phyloP scores from a whole-genome alignment of 306 rosid species.

The Datisca glomerata region DNA sequence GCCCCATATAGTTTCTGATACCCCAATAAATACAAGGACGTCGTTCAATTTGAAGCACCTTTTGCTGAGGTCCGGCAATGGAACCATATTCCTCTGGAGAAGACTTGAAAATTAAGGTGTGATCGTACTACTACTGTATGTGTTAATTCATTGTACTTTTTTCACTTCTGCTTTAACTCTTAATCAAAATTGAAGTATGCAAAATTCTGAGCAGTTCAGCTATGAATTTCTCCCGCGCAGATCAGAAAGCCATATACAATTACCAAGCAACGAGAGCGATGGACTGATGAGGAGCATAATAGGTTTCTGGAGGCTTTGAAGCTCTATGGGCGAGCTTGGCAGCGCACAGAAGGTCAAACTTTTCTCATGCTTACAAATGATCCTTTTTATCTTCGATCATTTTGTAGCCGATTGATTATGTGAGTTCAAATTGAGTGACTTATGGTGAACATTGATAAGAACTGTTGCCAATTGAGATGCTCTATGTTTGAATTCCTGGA shows the following conservation, averaged over 20 bases:
- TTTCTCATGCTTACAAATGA: too few species aligned
- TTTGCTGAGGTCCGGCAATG: constrained; percentile 47
- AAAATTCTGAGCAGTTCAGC: constrained; percentile 16
- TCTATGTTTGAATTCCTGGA: constrained; percentile 8
- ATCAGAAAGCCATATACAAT: constrained; percentile 89
- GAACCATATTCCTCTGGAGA: constrained; percentile 71
- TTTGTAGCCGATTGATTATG: too few species aligned
- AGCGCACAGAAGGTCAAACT: constrained; percentile 95
- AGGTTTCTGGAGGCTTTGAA: constrained; percentile 89
- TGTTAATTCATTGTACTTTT: background rate
- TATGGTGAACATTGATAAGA: background rate
- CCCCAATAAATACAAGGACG: constrained; percentile 33
- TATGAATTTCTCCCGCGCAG: constrained; percentile 26
- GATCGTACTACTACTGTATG: background rate
- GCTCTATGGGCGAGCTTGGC: constrained; percentile 98
- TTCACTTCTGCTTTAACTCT: background rate
- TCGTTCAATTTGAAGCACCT: constrained; percentile 86
- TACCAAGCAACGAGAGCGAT: constrained; percentile 96
- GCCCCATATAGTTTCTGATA: constrained; percentile 19
- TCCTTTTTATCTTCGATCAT: too few species aligned
- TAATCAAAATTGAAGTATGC: constrained; percentile 5
- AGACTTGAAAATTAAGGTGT: constrained; percentile 73
- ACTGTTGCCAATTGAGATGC: background rate
- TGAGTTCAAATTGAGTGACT: background rate
- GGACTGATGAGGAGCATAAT: constrained; percentile 97